Evolutionary conservation across 192 early-diverging fungal species (phyloP).

Genomic region (Gaertneriomyces semiglobifer): DNA sequence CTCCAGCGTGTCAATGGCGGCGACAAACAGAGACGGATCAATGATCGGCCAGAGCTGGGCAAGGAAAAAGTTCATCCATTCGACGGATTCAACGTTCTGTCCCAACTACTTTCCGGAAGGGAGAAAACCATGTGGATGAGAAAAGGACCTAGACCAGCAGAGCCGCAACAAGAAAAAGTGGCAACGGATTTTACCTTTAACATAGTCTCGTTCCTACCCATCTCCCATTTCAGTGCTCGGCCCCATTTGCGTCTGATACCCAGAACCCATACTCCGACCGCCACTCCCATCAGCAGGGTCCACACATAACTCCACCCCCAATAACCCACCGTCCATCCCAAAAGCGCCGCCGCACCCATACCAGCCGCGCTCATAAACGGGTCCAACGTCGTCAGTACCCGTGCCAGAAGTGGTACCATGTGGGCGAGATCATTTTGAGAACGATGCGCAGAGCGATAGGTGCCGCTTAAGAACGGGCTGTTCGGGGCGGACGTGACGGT

Average conservation of each 20-base stretch:
- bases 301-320: constrained; percentile 29
- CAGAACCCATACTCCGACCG: constrained; percentile 6
- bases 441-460: constrained; percentile 3
- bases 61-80: constrained; percentile 38
- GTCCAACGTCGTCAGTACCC: constrained; percentile 26
- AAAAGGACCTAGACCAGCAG: background rate
- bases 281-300: constrained; percentile 13
- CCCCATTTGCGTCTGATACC: constrained; percentile 16
- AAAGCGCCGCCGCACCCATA: constrained; percentile 3
- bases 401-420: constrained; percentile 18
- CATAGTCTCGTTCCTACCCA: constrained; percentile 20
- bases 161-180: background rate
- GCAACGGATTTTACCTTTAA: constrained; percentile 1
- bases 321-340: constrained; percentile 25
- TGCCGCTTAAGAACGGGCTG: background rate
- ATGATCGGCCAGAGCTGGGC: constrained; percentile 34
- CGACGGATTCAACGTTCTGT: constrained; percentile 24
- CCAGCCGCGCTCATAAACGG: constrained; percentile 23
- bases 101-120: constrained; percentile 5
- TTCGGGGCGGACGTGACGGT: background rate
- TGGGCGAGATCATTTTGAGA: background rate
- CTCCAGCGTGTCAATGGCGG: constrained; percentile 26
- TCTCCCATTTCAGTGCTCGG: constrained; percentile 20
- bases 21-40: constrained; percentile 27
- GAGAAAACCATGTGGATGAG: background rate